Conservation (phyloP, 495 filamentous ascomycete species). For the Hamigera avellanea region DNA sequence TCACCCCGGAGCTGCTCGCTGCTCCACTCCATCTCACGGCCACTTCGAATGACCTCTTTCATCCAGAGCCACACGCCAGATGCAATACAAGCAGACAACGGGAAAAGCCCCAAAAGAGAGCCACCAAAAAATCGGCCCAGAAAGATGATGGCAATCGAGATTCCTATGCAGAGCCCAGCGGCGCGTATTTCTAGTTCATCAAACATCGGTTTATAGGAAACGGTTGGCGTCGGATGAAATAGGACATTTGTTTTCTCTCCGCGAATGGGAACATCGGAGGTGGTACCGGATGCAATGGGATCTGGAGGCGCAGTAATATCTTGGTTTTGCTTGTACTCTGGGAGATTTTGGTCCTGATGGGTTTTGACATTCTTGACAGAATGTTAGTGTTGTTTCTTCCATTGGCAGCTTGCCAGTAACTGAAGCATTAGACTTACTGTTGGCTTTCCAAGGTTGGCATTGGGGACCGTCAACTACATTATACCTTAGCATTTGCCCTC, state of each 20-base stretch:
- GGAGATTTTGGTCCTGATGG: slow-evolving; percentile 45
- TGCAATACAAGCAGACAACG: slow-evolving; percentile 53
- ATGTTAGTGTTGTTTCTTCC: too few species aligned
- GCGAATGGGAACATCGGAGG: slow-evolving; percentile 87
- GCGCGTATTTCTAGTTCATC: slow-evolving; percentile 60
- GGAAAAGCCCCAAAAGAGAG: slow-evolving; percentile 61
- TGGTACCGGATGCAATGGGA: slow-evolving; percentile 64
- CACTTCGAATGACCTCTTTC: slow-evolving; percentile 70
- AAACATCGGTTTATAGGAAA: slow-evolving; percentile 81
- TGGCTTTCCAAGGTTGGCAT: slow-evolving; percentile 70
- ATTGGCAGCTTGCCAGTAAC: too few species aligned
- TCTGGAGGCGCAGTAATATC: slow-evolving; percentile 88
- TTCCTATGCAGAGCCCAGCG: slow-evolving; percentile 50
- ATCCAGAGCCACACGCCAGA: slow-evolving; percentile 80
- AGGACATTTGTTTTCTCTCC: slow-evolving; percentile 94
- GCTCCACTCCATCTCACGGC: slow-evolving; percentile 77
- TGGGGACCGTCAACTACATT: slow-evolving; percentile 66
- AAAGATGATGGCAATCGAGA: slow-evolving; percentile 62
- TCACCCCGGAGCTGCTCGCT: slow-evolving; percentile 76
- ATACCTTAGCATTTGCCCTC: slow-evolving; percentile 1
- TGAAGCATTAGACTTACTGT: slow-evolving; percentile 35
- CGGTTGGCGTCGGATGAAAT: slow-evolving; percentile 84
- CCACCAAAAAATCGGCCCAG: slow-evolving; percentile 72
- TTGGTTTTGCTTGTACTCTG: slow-evolving; percentile 72
- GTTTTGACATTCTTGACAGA: slow-evolving; percentile 46